Evolutionary conservation across 352 stramenopile genomes (phyloP).

Genomic region (Globisporangium nagaii): DNA sequence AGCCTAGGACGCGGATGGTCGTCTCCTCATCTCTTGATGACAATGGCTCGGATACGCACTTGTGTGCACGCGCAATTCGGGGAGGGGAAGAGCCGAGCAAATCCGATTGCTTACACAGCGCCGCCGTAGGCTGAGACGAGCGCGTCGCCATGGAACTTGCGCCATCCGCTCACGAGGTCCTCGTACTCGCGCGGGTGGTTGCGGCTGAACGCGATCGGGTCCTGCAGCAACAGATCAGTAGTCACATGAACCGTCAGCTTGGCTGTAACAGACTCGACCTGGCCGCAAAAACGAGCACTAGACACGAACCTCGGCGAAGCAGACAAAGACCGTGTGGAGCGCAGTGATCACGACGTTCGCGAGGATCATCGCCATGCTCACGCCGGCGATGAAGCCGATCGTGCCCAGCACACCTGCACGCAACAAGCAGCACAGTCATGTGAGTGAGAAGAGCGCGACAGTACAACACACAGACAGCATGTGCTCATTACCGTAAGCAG

Average conservation of each 20-base stretch:
- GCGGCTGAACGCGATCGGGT: constrained; percentile 76
- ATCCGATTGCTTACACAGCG: constrained; percentile 47
- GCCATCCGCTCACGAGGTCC: constrained; percentile 65
- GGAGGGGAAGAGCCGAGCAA: neutral
- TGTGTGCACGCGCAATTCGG: neutral
- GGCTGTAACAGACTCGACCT: neutral
- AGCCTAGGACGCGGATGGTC: no score
- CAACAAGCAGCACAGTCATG: no score
- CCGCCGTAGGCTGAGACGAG: constrained; percentile 64
- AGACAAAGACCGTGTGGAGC: constrained; percentile 85
- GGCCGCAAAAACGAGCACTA: neutral
- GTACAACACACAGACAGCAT: neutral
- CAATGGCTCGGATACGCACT: neutral
- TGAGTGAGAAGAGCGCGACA: no score
- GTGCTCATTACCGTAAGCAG: constrained; percentile 52
- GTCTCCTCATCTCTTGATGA: neutral
- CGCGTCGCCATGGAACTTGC: constrained; percentile 75
- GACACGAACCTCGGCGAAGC: constrained; percentile 70
- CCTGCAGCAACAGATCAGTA: constrained; percentile 17
- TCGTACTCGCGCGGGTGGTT: constrained; percentile 83
- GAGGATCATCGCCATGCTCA: constrained; percentile 82
- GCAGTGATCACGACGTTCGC: constrained; percentile 78
- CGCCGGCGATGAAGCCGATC: constrained; percentile 75
- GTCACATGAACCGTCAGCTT: constrained; percentile 8
- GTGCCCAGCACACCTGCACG: constrained; percentile 33